Conservation (phyloP, 2,329 filamentous ascomycete genomes). For the Zymoseptoria crescenta region DNA sequence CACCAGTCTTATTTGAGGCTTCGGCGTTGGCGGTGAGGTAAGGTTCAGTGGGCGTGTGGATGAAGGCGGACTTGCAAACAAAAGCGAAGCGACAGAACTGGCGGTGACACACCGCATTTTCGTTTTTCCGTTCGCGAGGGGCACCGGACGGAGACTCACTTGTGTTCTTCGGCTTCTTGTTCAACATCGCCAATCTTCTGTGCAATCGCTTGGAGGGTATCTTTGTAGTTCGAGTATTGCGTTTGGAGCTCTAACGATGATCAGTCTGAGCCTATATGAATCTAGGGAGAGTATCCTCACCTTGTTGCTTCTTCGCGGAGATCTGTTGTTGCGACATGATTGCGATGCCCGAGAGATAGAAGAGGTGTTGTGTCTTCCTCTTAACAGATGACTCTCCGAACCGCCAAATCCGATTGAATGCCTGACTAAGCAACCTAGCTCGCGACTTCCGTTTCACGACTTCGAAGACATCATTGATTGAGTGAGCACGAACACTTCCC, state of each 20-base stretch:
- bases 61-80: neutral
- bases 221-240: conserved; percentile 70
- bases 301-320: conserved; percentile 66
- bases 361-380: too few relatives aligned
- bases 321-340: conserved; percentile 44
- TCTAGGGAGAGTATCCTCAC: conserved; percentile 34
- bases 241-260: conserved; percentile 60
- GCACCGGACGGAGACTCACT: conserved; percentile 48
- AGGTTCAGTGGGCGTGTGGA: conserved; percentile 15
- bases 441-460: neutral
- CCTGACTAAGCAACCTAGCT: neutral
- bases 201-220: conserved; percentile 78
- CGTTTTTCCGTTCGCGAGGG: conserved; percentile 4
- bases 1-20: neutral
- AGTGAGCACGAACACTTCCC: neutral
- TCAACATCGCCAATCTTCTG: conserved; percentile 97
- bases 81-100: conserved; percentile 8
- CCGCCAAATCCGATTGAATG: too few relatives aligned
- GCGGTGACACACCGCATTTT: conserved; percentile 24
- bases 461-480: neutral
- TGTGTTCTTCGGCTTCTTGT: conserved; percentile 95
- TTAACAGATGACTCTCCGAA: too few relatives aligned
- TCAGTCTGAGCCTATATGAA: conserved; percentile 1
- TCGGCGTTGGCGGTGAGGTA: conserved; percentile 30
- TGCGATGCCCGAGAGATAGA: neutral